phyloP scores from a whole-genome alignment of 2,329 filamentous ascomycete species.

The Phaeophleospora eucalypticola region DNA sequence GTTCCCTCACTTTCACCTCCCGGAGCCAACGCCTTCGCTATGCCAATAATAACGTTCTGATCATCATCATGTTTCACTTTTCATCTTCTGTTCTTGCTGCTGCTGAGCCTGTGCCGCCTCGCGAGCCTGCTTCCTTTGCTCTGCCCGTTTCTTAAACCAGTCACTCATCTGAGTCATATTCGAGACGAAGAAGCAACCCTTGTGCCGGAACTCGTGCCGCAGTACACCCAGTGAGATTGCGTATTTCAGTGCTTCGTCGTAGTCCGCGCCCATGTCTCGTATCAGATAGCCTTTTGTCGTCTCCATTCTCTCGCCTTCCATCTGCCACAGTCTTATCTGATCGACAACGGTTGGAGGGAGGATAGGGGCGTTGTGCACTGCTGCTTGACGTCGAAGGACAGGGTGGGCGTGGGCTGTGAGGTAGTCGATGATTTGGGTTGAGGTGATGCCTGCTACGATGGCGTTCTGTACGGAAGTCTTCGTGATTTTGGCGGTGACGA shows the following conservation, averaged over 20 bases:
- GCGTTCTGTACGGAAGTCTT: conserved; percentile 83
- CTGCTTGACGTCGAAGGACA: conserved; percentile 68
- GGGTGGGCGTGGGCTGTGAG: conserved; percentile 89
- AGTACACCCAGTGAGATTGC: conserved; percentile 88
- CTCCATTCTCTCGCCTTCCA: conserved; percentile 92
- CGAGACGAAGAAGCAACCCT: conserved; percentile 85
- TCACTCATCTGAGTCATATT: conserved; percentile 83
- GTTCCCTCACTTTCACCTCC: neutral
- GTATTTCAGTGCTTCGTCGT: conserved; percentile 65
- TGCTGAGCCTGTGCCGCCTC: conserved; percentile 6
- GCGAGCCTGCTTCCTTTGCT: conserved; percentile 28
- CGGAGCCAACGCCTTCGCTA: conserved; percentile 15
- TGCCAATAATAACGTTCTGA: conserved; percentile 5
- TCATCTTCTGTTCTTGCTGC: neutral
- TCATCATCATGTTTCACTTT: no score
- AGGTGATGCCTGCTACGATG: conserved; percentile 79
- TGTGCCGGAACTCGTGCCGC: conserved; percentile 76
- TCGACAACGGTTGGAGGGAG: conserved; percentile 94
- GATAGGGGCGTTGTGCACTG: conserved; percentile 53
- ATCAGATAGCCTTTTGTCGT: conserved; percentile 80
- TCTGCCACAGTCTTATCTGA: conserved; percentile 95
- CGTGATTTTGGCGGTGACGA: conserved; percentile 87
- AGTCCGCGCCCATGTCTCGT: conserved; percentile 72
- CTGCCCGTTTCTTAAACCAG: conserved; percentile 62
- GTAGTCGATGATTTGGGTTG: conserved; percentile 92